These are phyloP conservation scores for Stipa capillata DNA, from an alignment of 176 grass and related monocot genomes.

Conservation along the genomic window DNA sequence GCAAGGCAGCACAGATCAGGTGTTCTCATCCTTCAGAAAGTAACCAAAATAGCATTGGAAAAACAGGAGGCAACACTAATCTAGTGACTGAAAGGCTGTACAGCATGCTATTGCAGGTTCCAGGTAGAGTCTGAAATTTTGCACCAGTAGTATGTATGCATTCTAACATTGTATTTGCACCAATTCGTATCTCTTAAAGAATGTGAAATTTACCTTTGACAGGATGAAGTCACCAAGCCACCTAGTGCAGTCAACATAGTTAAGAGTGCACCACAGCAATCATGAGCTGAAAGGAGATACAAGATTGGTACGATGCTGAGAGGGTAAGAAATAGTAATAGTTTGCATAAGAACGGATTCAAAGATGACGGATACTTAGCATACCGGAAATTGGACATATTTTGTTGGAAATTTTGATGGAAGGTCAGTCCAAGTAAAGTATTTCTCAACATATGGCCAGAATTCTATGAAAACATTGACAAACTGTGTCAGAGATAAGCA, in stretches of 20 bases:
- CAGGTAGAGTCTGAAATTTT: not conserved
- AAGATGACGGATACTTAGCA: slow-evolving; percentile 8
- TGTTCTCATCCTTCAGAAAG: not conserved
- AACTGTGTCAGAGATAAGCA: slow-evolving; percentile 5
- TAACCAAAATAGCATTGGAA: not conserved
- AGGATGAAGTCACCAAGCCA: slow-evolving; percentile 97
- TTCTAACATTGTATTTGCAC: not conserved
- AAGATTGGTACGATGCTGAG: not conserved
- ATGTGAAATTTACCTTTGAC: slow-evolving; percentile 58
- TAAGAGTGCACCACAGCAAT: slow-evolving; percentile 70
- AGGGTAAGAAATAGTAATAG: not conserved
- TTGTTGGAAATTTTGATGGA: slow-evolving; percentile 95
- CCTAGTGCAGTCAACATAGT: slow-evolving; percentile 95
- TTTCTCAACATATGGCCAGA: slow-evolving; percentile 95
- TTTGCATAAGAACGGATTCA: not conserved
- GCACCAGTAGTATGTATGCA: not conserved
- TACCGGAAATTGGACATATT: slow-evolving; percentile 97
- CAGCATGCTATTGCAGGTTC: not conserved
- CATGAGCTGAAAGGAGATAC: slow-evolving; percentile 46
- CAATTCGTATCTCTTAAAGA: slow-evolving; percentile 9
- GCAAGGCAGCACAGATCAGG: slow-evolving; percentile 21
- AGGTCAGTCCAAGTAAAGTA: slow-evolving; percentile 95
- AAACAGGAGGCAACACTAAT: not conserved
- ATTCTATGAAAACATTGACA: slow-evolving; percentile 41
- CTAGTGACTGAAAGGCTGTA: not conserved